Conservation (phyloP, 805 yeast species). For the Sporopachydermia quercuum region DNA sequence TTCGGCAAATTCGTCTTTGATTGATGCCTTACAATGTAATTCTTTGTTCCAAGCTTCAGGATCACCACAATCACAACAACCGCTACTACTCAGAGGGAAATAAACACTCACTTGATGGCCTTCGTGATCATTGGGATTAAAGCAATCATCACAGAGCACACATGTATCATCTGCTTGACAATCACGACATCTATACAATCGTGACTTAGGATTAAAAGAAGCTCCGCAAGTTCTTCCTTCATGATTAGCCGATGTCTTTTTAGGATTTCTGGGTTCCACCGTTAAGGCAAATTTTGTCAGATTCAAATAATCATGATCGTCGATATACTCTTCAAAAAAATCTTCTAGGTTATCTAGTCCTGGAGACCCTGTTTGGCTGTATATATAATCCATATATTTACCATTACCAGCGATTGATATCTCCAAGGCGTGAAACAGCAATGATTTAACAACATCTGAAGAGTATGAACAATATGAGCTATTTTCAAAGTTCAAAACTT, state of each 20-base stretch:
- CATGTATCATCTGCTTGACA: constrained; percentile 72
- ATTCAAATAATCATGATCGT: background rate
- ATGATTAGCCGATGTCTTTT: constrained; percentile 25
- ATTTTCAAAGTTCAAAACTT: no score
- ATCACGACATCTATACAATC: constrained; percentile 57
- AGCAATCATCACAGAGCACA: constrained; percentile 61
- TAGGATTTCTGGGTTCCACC: no score
- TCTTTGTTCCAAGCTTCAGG: constrained; percentile 41
- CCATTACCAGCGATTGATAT: no score
- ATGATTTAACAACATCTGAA: no score
- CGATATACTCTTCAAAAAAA: background rate
- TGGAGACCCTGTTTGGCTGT: no score
- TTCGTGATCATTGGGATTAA: constrained; percentile 50
- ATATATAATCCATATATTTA: no score
- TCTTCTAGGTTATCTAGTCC: no score
- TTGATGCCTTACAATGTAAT: constrained; percentile 32
- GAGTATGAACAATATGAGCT: no score
- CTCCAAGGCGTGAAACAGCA: no score
- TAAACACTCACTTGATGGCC: constrained; percentile 48
- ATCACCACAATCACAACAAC: constrained; percentile 68
- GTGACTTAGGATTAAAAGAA: constrained; percentile 43
- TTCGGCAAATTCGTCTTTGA: constrained; percentile 4
- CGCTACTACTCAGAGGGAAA: constrained; percentile 33
- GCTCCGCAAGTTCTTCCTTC: constrained; percentile 56
- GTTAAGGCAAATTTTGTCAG: background rate